A percentile compares a stretch with the other conserved stretches of the same genome.
Conservation (phyloP, 768 basidiomycete genomes). For the Infundibulicybe gibba region DNA sequence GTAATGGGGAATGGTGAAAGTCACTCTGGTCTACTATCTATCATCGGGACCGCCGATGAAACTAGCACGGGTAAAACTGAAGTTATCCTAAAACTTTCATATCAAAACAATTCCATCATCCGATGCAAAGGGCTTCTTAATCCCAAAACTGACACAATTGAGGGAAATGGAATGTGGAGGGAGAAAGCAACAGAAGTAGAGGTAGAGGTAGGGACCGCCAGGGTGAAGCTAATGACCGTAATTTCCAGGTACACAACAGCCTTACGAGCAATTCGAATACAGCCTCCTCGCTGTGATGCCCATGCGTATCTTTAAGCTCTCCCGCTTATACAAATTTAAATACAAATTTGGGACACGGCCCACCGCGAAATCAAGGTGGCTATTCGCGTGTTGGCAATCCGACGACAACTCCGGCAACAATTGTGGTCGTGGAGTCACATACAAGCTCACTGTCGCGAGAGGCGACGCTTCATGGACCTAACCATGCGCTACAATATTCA, state of each 20-base stretch:
- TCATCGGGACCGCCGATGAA: neutral
- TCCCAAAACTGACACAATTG: no score
- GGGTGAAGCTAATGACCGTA: slow-evolving; percentile 16
- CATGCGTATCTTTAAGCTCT: slow-evolving; percentile 19
- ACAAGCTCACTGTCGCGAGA: slow-evolving; percentile 22
- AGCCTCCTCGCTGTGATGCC: no score
- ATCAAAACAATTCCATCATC: no score
- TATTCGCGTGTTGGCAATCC: slow-evolving; percentile 26
- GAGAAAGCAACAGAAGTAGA: neutral
- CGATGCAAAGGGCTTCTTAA: no score
- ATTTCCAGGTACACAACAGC: neutral
- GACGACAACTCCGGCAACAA: slow-evolving; percentile 23
- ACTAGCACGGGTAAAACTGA: no score
- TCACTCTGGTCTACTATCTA: slow-evolving; percentile 8
- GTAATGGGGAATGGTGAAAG: slow-evolving; percentile 16
- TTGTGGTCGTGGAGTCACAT: slow-evolving; percentile 29
- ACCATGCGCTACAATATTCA: slow-evolving; percentile 22
- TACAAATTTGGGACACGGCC: slow-evolving; percentile 24
- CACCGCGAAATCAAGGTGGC: slow-evolving; percentile 27
- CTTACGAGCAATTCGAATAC: neutral
- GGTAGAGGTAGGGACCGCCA: neutral
- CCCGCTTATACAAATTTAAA: slow-evolving; percentile 24
- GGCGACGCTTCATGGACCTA: slow-evolving; percentile 26
- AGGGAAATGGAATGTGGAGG: no score
- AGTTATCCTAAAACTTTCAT: no score